Base-by-base conservation (phyloP, 345 rosid species). In the Moricandia moricandioides region DNA sequence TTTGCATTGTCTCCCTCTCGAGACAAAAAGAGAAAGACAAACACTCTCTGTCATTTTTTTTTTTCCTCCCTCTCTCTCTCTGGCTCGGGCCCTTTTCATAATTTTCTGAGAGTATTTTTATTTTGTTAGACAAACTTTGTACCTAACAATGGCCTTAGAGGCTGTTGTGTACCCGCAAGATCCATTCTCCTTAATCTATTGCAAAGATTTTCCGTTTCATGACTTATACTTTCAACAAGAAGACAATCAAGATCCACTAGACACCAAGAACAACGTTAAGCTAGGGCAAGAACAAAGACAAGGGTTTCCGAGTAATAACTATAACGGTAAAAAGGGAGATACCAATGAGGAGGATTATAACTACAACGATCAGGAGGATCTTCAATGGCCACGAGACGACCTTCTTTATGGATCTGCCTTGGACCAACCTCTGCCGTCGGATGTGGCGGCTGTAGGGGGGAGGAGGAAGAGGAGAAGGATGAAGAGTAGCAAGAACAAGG, bases 111-210 rank as follows among this genome's bases (percentile, higher is more conserved):
- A 68, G 24, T 26, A 40, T 65, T 52, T 40, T 13, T 60, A 17
- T 65, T 45, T 77, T 47, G 65, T 40, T n/a, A n/a, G 35, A 58
- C 21, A 17, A 58, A 24, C 10, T 29, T 71, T 8, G 31, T 49
- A 37, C 33, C 34, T 65, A 78, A 62, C 62, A 17, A 89, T 92
- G 97, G 94, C 94, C 21, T 82, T 90, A 51, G 82, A 79, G 67
- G 88, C 96, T 17, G 86, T 87, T 49, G 89, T 90, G 55, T 90
- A 84, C 82, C 82, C 92, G 14, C 88, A 83, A 81, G 90, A 87
- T 65, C 87, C 90, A 12, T 89, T 88, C 79, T 27, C 70, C 55
- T 85, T 80, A 75, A 66, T 72, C 47, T 81, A 61, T 71, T 83
- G 59, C 77, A 82, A 80, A 75, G 86, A 87, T 14, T 55, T 79